Conservation (phyloP, 208 protist species). For the Leishmania braziliensis region DNA sequence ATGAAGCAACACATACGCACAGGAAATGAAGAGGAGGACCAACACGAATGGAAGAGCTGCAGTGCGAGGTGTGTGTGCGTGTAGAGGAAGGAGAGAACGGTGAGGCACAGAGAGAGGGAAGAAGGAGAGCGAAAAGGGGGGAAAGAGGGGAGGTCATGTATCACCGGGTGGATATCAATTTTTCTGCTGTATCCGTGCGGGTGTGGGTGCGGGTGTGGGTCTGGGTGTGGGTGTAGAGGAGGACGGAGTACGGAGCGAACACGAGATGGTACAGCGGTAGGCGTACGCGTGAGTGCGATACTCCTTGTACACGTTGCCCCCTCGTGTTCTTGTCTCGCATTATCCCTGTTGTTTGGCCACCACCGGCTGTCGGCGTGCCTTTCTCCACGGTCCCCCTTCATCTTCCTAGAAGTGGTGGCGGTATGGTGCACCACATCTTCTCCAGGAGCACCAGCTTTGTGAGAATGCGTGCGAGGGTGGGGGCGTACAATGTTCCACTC, state of each 20-base stretch:
- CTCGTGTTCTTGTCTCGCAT: background rate
- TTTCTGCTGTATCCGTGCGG: background rate
- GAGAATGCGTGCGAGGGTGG: background rate
- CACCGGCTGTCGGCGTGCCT: background rate
- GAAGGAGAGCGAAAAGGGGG: background rate
- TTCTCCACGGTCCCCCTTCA: background rate
- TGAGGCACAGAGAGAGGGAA: background rate
- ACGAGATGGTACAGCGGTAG: background rate
- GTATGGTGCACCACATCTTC: background rate
- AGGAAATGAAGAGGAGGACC: background rate
- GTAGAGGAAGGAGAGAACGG: background rate
- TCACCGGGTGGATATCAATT: slow-evolving; percentile 5
- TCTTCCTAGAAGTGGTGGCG: background rate
- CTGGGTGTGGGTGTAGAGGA: background rate
- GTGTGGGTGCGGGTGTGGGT: background rate
- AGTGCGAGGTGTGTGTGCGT: background rate
- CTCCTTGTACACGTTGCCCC: background rate
- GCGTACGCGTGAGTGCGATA: background rate
- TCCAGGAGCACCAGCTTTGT: background rate
- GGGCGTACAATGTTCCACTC: background rate
- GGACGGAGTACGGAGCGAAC: background rate
- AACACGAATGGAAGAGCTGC: background rate
- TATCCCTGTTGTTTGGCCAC: background rate
- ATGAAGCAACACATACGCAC: no score
- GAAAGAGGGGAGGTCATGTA: background rate